phyloP scores from a whole-genome alignment of 1,284 basidiomycete species.

The Ganoderma lucidum region DNA sequence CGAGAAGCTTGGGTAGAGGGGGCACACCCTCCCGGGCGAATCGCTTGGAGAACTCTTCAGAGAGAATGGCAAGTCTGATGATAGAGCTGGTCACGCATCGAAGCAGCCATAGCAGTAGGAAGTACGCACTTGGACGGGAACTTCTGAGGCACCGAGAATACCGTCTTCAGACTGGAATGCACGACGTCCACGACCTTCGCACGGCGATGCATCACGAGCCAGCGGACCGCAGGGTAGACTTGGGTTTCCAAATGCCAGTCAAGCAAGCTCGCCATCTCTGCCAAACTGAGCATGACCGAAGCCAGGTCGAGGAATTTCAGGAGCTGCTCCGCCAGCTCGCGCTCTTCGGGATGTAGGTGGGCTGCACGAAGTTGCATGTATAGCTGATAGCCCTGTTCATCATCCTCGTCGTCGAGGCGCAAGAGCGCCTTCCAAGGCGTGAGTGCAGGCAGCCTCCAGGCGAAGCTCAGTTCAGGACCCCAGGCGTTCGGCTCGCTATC shows the following conservation, averaged over 20 bases:
- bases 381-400: slow-evolving; percentile 60
- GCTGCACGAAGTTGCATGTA: slow-evolving; percentile 67
- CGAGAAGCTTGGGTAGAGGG: slow-evolving; percentile 77
- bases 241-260: slow-evolving; percentile 90
- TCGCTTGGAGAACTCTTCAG: slow-evolving; percentile 66
- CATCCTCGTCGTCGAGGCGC: slow-evolving; percentile 69
- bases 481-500: slow-evolving; percentile 52
- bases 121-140: slow-evolving; percentile 70
- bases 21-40: slow-evolving; percentile 76
- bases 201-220: slow-evolving; percentile 89
- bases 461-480: slow-evolving; percentile 73
- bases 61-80: slow-evolving; percentile 66
- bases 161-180: slow-evolving; percentile 82
- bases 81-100: background rate
- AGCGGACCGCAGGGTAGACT: slow-evolving; percentile 87
- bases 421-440: slow-evolving; percentile 95
- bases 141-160: slow-evolving; percentile 80
- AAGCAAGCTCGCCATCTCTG: slow-evolving; percentile 85
- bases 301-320: slow-evolving; percentile 74
- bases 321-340: slow-evolving; percentile 71
- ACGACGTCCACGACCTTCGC: slow-evolving; percentile 92
- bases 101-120: background rate
- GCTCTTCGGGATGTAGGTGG: slow-evolving; percentile 70
- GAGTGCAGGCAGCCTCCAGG: slow-evolving; percentile 77
- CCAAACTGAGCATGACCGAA: slow-evolving; percentile 76